Evolutionary conservation across 73 alveolate species (phyloP).

Genomic region (Blepharisma stoltei): DNA sequence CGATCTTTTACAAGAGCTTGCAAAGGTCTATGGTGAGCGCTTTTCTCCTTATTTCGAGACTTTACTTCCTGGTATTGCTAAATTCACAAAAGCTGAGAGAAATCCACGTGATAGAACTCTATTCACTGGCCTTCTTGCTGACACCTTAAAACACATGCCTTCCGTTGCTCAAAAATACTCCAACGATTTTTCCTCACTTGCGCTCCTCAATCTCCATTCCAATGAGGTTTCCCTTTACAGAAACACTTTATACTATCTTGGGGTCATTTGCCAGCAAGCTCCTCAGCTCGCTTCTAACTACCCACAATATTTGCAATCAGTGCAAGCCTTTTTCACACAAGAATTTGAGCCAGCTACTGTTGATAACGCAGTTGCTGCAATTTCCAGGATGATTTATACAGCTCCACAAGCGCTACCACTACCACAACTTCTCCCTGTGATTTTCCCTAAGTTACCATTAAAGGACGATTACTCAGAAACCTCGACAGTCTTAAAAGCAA

Average conservation of each 20-base stretch:
- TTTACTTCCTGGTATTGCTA: conserved; percentile 9
- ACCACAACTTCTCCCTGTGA: neutral
- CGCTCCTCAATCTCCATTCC: neutral
- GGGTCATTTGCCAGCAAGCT: neutral
- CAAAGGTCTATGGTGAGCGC: neutral
- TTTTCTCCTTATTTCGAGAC: conserved; percentile 9
- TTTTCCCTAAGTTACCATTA: conserved; percentile 7
- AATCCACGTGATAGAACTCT: conserved; percentile 9
- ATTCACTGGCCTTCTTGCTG: conserved; percentile 18
- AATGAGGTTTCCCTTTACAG: neutral
- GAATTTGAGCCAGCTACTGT: conserved; percentile 21
- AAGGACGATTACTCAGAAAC: neutral
- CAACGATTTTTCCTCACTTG: neutral
- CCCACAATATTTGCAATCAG: neutral
- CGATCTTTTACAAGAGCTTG: neutral
- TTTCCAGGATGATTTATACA: conserved; percentile 8
- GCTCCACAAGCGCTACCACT: conserved; percentile 2
- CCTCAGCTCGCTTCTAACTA: neutral
- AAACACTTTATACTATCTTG: conserved; percentile 6
- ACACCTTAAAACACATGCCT: conserved; percentile 24
- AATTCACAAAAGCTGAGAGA: conserved; percentile 22
- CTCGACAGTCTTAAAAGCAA: neutral
- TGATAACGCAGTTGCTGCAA: conserved; percentile 26
- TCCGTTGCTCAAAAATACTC: conserved; percentile 4
- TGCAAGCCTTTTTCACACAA: conserved; percentile 18